These are phyloP conservation scores for Talinum fruticosum DNA, from an alignment of 148 eudicot species.

Conservation along the genomic window DNA sequence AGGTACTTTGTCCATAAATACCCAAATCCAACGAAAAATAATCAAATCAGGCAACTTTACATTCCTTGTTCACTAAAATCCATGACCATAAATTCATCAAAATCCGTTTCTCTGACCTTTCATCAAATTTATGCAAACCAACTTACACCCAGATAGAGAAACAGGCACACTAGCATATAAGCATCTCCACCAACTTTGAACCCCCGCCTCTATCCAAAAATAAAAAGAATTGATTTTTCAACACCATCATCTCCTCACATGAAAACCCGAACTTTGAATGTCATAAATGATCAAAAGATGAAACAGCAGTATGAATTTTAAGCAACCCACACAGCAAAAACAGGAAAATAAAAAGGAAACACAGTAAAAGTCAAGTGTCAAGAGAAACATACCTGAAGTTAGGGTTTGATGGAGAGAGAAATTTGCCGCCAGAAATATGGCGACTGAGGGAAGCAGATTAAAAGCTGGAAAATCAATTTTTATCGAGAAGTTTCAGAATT, in stretches of 20 bases:
- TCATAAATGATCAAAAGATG: no score
- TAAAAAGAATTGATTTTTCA: no score
- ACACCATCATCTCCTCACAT: not conserved
- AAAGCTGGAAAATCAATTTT: not conserved
- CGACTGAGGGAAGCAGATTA: not conserved
- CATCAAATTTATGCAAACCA: not conserved
- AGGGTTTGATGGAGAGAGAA: not conserved
- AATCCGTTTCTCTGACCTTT: not conserved
- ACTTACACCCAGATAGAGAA: not conserved
- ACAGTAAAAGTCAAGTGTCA: not conserved
- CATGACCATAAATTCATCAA: not conserved
- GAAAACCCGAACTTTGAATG: not conserved
- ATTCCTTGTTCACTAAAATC: not conserved
- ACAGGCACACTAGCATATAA: not conserved
- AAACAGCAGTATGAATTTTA: not conserved
- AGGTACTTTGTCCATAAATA: not conserved
- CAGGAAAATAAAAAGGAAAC: not conserved
- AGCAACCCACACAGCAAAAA: not conserved
- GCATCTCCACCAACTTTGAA: not conserved
- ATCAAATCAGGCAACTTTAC: not conserved
- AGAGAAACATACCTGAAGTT: constrained; percentile 14
- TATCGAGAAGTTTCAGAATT: not conserved
- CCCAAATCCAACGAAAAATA: not conserved
- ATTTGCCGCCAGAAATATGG: not conserved
- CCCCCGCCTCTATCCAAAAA: no score